These are phyloP conservation scores for Malassezia globosa DNA, from an alignment of 1,284 basidiomycete species.

Conservation along the genomic window DNA sequence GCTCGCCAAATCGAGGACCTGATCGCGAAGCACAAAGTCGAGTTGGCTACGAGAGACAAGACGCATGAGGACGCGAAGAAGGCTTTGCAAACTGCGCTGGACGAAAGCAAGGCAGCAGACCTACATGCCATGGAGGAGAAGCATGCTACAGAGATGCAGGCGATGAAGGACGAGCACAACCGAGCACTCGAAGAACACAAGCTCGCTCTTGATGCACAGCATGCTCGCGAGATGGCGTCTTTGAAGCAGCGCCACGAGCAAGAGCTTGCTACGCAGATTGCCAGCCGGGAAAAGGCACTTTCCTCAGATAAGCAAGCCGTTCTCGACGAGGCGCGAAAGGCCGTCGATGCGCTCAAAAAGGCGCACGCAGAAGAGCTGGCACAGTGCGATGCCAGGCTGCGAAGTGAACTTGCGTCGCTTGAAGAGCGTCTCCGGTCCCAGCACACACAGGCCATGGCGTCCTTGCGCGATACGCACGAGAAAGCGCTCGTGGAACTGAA, in stretches of 20 bases:
- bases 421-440: neutral
- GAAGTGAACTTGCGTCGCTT: neutral
- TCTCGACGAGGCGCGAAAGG: neutral
- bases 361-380: neutral
- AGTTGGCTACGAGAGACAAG: neutral
- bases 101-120: neutral
- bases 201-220: neutral
- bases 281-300: neutral
- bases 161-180: neutral
- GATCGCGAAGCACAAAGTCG: neutral
- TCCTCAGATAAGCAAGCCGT: neutral
- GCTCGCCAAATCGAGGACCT: neutral
- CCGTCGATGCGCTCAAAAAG: neutral
- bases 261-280: neutral
- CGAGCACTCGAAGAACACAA: neutral
- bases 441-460: neutral
- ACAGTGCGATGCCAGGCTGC: neutral
- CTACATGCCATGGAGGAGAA: too few species aligned
- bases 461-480: constrained; percentile 1
- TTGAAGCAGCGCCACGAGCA: neutral
- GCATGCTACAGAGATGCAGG: neutral
- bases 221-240: constrained; percentile 11
- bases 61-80: neutral
- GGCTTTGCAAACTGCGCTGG: neutral
- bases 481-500: constrained; percentile 9